Conservation (phyloP, 2,329 filamentous ascomycete species). For the Colletotrichum somersetense region DNA sequence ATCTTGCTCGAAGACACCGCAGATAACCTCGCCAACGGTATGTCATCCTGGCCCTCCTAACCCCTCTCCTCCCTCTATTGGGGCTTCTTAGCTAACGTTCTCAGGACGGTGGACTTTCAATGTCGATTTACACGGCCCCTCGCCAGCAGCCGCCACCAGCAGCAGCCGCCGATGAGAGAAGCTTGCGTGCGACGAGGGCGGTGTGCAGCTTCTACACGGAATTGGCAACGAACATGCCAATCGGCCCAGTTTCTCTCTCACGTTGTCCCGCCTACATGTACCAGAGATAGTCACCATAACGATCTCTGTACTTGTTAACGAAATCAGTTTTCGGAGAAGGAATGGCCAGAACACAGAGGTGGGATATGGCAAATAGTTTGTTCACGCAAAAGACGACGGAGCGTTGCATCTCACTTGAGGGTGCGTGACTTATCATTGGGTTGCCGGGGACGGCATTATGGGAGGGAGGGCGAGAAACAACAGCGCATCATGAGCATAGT, state of each 20-base stretch:
- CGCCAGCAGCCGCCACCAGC: slow-evolving; percentile 44
- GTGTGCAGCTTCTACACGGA: neutral
- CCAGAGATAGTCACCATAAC: neutral
- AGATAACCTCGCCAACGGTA: slow-evolving; percentile 89
- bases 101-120: slow-evolving; percentile 63
- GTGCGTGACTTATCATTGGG: slow-evolving; percentile 4
- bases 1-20: slow-evolving; percentile 94
- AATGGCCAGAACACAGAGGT: neutral
- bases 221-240: neutral
- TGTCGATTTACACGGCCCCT: slow-evolving; percentile 48
- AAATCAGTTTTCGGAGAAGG: neutral
- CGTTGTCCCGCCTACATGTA: neutral
- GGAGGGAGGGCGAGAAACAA: slow-evolving; percentile 21
- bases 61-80: neutral
- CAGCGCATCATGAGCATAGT: slow-evolving; percentile 38
- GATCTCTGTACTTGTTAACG: too few species aligned
- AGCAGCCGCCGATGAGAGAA: slow-evolving; percentile 45
- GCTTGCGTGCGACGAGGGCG: neutral
- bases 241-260: neutral
- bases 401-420: neutral
- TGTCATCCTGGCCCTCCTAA: neutral
- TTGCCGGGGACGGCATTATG: slow-evolving; percentile 18
- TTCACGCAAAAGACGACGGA: neutral
- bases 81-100: slow-evolving; percentile 42
- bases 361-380: neutral